Conservation (phyloP, 805 yeast species). For the Maudiozyma saulgeensis region DNA sequence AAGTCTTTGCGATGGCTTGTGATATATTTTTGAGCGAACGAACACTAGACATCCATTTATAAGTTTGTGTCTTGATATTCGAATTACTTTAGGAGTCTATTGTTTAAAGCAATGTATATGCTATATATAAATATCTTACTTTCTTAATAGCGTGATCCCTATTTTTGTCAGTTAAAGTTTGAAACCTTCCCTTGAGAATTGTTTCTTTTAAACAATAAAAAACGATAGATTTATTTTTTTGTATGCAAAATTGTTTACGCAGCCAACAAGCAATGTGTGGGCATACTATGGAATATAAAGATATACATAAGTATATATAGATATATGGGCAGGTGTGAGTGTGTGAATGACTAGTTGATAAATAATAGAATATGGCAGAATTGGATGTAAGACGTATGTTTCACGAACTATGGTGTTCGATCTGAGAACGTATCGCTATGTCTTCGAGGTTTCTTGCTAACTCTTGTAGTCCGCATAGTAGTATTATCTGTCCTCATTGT, state of each 20-base stretch:
- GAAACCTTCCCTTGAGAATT: background rate
- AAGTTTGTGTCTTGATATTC: background rate
- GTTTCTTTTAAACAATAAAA: background rate
- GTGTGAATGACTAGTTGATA: no score
- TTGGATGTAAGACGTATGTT: background rate
- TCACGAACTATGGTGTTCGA: no score
- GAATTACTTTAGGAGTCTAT: no score
- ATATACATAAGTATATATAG: background rate
- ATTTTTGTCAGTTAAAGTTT: background rate
- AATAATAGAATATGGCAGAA: background rate
- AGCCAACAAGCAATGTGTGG: background rate
- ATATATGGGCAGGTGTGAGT: no score
- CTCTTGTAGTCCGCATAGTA: slow-evolving; percentile 1
- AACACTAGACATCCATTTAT: background rate
- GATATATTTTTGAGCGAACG: background rate
- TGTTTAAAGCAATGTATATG: no score
- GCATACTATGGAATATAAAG: background rate
- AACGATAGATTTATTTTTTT: background rate
- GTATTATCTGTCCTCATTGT: background rate
- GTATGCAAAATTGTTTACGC: background rate
- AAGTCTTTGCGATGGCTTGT: background rate
- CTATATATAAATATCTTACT: no score
- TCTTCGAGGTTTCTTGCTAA: background rate
- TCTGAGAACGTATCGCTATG: background rate
- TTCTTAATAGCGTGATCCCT: background rate